Conservation (phyloP, 441 rosid species). For the Erysimum pusillum region DNA sequence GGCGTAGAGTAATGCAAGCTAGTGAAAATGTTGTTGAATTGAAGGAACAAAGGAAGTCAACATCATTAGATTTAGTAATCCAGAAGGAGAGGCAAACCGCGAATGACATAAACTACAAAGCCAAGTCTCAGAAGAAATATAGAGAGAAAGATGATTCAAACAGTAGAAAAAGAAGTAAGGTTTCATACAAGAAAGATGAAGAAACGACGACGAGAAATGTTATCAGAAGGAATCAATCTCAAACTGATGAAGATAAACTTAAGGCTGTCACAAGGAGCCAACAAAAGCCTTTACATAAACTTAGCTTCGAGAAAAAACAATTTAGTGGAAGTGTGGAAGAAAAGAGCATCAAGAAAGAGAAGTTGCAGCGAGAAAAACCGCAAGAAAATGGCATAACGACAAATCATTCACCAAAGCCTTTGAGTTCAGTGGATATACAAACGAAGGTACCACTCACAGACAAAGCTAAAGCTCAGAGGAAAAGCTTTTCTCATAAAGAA, state of each 20-base stretch:
- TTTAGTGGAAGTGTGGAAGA: slow-evolving; percentile 1
- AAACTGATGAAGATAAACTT: slow-evolving; percentile 49
- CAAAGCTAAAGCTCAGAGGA: slow-evolving; percentile 52
- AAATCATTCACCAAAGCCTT: slow-evolving; percentile 43
- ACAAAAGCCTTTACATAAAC: slow-evolving; percentile 46
- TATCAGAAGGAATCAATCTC: slow-evolving; percentile 44
- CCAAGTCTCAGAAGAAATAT: slow-evolving; percentile 46
- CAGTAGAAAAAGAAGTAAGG: slow-evolving; percentile 51
- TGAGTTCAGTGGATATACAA: slow-evolving; percentile 43
- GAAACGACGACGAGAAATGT: slow-evolving; percentile 40
- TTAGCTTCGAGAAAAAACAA: slow-evolving; percentile 40
- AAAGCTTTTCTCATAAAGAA: slow-evolving; percentile 48
- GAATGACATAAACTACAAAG: slow-evolving; percentile 50
- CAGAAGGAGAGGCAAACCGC: slow-evolving; percentile 47
- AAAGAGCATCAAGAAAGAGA: slow-evolving; percentile 50
- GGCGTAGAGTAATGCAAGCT: slow-evolving; percentile 48
- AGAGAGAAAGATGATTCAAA: slow-evolving; percentile 44
- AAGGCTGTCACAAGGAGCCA: slow-evolving; percentile 46
- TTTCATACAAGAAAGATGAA: slow-evolving; percentile 50
- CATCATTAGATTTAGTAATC: slow-evolving; percentile 43
- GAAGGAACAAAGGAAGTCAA: slow-evolving; percentile 47
- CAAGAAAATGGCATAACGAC: slow-evolving; percentile 44
- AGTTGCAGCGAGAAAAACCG: slow-evolving; percentile 49
- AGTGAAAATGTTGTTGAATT: slow-evolving; percentile 38
- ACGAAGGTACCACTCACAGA: slow-evolving; percentile 45